These are phyloP conservation scores for Saccharomyces hybrid DNA, from an alignment of 1,139 yeast species.

Conservation along the genomic window DNA sequence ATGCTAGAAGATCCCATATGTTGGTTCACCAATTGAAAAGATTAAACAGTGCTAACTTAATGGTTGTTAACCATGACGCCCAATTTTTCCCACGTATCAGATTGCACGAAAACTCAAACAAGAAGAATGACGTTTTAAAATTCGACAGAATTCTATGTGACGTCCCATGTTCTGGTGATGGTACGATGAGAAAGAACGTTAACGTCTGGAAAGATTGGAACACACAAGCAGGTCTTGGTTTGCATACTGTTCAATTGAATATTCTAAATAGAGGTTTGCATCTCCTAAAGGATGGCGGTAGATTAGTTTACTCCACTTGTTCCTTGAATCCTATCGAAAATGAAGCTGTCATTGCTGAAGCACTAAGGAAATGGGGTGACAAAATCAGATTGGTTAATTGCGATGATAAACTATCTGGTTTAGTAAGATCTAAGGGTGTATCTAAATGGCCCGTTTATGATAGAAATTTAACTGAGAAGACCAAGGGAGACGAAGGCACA, in stretches of 20 bases:
- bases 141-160: constrained; percentile 94
- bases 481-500: constrained; percentile 42
- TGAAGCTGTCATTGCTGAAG: constrained; percentile 94
- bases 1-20: constrained; percentile 93
- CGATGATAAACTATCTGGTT: constrained; percentile 63
- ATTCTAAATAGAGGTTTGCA: constrained; percentile 87
- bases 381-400: constrained; percentile 65
- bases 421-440: constrained; percentile 67
- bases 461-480: constrained; percentile 57
- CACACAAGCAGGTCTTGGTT: constrained; percentile 80
- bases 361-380: constrained; percentile 71
- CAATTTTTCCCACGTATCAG: constrained; percentile 86
- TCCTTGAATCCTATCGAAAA: constrained; percentile 93
- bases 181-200: constrained; percentile 94
- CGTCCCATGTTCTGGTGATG: constrained; percentile 99
- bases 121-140: constrained; percentile 43
- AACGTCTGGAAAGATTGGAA: constrained; percentile 96
- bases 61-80: constrained; percentile 96
- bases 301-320: constrained; percentile 93
- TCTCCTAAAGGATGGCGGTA: constrained; percentile 79
- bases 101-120: constrained; percentile 30
- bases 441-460: constrained; percentile 78
- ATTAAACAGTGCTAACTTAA: constrained; percentile 81
- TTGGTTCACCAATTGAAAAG: constrained; percentile 95
- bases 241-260: constrained; percentile 80